Percentiles rank a stretch among this genome's conserved stretches.
Evolutionary conservation across 2,329 filamentous ascomycete genomes (phyloP).

Genomic region (Pyrenophora seminiperda): DNA sequence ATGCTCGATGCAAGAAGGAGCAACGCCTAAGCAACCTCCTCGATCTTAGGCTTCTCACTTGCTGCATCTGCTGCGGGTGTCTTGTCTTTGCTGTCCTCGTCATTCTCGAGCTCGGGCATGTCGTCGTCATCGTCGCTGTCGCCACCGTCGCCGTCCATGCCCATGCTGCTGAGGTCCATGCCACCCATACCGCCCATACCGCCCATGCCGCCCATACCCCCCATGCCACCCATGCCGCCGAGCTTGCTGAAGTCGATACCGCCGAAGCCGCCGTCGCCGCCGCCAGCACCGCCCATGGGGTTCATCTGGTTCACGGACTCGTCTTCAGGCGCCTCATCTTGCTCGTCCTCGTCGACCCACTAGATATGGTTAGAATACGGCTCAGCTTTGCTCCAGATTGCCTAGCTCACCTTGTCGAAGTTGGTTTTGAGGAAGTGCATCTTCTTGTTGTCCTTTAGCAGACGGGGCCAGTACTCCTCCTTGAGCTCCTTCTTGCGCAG

Average conservation of each 20-base stretch:
- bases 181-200: constrained; percentile 41
- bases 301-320: constrained; percentile 58
- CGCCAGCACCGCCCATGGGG: constrained; percentile 56
- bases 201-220: constrained; percentile 44
- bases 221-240: constrained; percentile 53
- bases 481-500: constrained; percentile 96
- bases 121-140: constrained; percentile 65
- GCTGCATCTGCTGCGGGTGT: constrained; percentile 33
- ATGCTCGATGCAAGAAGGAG: constrained; percentile 19
- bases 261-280: constrained; percentile 71
- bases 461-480: constrained; percentile 92
- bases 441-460: constrained; percentile 89
- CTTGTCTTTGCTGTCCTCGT: constrained; percentile 35
- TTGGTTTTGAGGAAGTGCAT: constrained; percentile 97
- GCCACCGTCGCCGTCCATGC: constrained; percentile 40
- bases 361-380: constrained; percentile 44
- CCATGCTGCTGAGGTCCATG: constrained; percentile 35
- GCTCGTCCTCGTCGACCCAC: constrained; percentile 99
- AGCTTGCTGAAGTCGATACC: constrained; percentile 96
- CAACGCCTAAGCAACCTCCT: constrained; percentile 49
- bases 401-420: constrained; percentile 82
- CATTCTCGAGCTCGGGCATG: constrained; percentile 72
- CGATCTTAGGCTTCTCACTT: constrained; percentile 52
- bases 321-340: constrained; percentile 87
- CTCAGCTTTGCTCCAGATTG: neutral